Conservation (phyloP, 176 grass and related monocot species). For the Phoenix dactylifera region DNA sequence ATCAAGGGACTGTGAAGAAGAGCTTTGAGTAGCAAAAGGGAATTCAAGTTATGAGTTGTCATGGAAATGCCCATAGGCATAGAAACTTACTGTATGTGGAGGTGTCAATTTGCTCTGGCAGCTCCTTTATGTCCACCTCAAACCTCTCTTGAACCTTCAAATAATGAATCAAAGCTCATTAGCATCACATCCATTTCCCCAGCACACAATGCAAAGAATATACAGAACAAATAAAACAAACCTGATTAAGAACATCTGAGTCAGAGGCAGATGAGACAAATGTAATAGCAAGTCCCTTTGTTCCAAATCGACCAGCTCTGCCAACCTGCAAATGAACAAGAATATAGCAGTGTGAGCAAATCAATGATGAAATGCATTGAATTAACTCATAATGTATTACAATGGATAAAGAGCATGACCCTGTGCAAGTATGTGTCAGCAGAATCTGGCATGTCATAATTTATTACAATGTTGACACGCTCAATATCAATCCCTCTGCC, state of each 20-base stretch:
- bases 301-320: constrained; percentile 87
- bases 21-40: too few relatives aligned
- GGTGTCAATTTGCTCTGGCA: constrained; percentile 95
- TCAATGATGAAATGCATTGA: not conserved
- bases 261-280: constrained; percentile 93
- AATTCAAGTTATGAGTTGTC: too few relatives aligned
- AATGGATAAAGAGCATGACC: constrained; percentile 22
- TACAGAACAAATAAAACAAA: constrained; percentile 4
- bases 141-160: constrained; percentile 96
- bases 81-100: constrained; percentile 91
- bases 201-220: too few relatives aligned
- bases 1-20: too few relatives aligned
- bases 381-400: not conserved
- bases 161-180: not conserved
- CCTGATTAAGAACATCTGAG: constrained; percentile 93
- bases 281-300: constrained; percentile 95
- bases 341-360: constrained; percentile 2
- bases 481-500: constrained; percentile 98
- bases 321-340: constrained; percentile 39
- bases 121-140: constrained; percentile 95
- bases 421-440: constrained; percentile 95
- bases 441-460: constrained; percentile 98
- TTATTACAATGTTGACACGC: constrained; percentile 97
- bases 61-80: too few relatives aligned
- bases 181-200: too few relatives aligned